phyloP scores from a whole-genome alignment of 306 rosid genomes.

The Lotus japonicus region DNA sequence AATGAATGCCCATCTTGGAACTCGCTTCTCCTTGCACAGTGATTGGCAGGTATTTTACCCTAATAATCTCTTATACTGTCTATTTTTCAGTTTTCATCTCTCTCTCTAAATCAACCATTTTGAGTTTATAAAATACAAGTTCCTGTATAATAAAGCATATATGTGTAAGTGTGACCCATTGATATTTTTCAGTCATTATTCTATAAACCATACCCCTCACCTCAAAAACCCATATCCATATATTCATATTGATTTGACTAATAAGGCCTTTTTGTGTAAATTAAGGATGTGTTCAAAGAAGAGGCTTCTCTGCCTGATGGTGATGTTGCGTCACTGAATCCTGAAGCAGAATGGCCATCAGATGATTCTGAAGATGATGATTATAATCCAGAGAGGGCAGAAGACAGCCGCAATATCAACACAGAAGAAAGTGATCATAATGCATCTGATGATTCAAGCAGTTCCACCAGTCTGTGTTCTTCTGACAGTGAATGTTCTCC shows the following conservation, averaged over 20 bases:
- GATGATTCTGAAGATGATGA: slow-evolving; percentile 92
- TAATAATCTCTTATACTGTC: not conserved
- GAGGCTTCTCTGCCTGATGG: slow-evolving; percentile 75
- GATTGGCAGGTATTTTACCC: slow-evolving; percentile 64
- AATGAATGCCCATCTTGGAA: slow-evolving; percentile 85
- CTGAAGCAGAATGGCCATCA: slow-evolving; percentile 83
- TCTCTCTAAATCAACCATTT: not conserved
- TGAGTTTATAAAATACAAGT: not conserved
- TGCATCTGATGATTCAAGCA: slow-evolving; percentile 38
- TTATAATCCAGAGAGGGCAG: slow-evolving; percentile 71
- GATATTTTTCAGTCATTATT: not conserved
- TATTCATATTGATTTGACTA: slow-evolving; percentile 1
- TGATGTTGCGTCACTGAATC: slow-evolving; percentile 41
- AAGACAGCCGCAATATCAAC: slow-evolving; percentile 35
- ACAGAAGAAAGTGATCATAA: slow-evolving; percentile 37
- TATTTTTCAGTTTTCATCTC: not conserved
- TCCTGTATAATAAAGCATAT: not conserved
- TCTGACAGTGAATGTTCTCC: slow-evolving; percentile 35
- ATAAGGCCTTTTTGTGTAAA: not conserved
- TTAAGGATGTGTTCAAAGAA: slow-evolving; percentile 80
- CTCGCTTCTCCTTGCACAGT: slow-evolving; percentile 58
- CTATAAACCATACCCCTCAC: not conserved
- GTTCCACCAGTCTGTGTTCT: slow-evolving; percentile 47
- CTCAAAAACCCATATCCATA: not conserved
- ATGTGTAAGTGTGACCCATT: too few species aligned